Conservation (phyloP, 2,329 filamentous ascomycete species). For the Rhinocladiella mackenziei region DNA sequence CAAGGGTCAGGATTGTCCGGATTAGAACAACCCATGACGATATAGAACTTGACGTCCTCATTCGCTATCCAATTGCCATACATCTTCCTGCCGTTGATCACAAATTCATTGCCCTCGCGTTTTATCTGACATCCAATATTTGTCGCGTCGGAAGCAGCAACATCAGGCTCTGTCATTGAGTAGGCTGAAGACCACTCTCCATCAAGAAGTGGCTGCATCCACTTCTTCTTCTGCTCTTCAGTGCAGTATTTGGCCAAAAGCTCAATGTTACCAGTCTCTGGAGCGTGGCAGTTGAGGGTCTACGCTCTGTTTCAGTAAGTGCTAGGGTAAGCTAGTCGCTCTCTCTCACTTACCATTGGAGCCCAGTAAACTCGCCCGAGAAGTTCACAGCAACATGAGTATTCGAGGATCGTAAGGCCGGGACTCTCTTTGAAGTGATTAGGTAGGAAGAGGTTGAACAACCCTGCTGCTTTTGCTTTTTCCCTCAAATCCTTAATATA, state of each 20-base stretch:
- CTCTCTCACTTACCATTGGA: no score
- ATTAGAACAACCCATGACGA: conserved; percentile 84
- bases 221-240: conserved; percentile 56
- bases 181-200: conserved; percentile 75
- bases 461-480: conserved; percentile 67
- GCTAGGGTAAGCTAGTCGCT: no score
- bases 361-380: conserved; percentile 63
- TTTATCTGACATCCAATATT: conserved; percentile 76
- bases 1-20: conserved; percentile 66
- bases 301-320: no score
- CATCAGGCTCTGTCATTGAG: conserved; percentile 77
- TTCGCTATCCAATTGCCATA: conserved; percentile 19
- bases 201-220: conserved; percentile 69
- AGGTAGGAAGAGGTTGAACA: conserved; percentile 91
- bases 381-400: conserved; percentile 85
- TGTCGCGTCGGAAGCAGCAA: conserved; percentile 74
- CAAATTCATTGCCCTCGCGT: conserved; percentile 68
- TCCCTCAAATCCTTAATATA: conserved; percentile 78
- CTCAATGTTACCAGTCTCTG: conserved; percentile 84
- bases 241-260: conserved; percentile 70
- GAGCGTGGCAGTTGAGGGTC: conserved; percentile 74
- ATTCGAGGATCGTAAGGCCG: conserved; percentile 83
- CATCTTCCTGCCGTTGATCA: conserved; percentile 64
- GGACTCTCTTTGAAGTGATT: conserved; percentile 84
- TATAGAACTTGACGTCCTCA: conserved; percentile 60